phyloP scores from a whole-genome alignment of 2,329 filamentous ascomycete species.

The Fusarium piperis region DNA sequence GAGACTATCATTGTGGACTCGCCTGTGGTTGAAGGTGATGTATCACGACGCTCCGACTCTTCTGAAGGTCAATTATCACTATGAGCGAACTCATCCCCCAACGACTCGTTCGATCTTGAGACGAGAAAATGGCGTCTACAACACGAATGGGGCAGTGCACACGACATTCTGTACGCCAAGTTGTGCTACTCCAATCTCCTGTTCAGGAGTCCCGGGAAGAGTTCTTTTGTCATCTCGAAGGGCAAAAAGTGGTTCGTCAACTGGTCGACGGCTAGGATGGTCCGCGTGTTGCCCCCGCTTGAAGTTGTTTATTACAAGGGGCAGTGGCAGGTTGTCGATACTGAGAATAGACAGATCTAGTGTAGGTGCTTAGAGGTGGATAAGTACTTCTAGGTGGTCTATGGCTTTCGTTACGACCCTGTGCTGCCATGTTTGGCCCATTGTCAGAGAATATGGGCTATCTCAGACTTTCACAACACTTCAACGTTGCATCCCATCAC shows the following conservation, averaged over 20 bases:
- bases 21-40: neutral
- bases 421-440: neutral
- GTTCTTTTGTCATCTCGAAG: constrained; percentile 64
- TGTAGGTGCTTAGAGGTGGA: neutral
- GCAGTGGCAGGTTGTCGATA: constrained; percentile 60
- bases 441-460: neutral
- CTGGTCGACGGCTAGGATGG: constrained; percentile 66
- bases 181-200: constrained; percentile 67
- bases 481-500: neutral
- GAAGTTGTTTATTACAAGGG: constrained; percentile 60
- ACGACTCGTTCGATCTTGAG: constrained; percentile 50
- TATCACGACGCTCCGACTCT: neutral
- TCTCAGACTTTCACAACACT: neutral
- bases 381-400: neutral
- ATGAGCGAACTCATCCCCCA: neutral
- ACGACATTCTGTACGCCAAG: constrained; percentile 69
- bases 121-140: constrained; percentile 66
- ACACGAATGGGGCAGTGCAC: constrained; percentile 63
- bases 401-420: neutral
- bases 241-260: constrained; percentile 69
- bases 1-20: neutral
- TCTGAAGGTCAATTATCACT: neutral
- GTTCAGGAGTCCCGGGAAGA: constrained; percentile 65
- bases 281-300: constrained; percentile 63
- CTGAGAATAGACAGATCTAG: constrained; percentile 59